Evolutionary conservation across 2,329 filamentous ascomycete genomes (phyloP), one percentile per base, ranked within the genome.

Genomic region (Chrysosporium keratinophilum): DNA sequence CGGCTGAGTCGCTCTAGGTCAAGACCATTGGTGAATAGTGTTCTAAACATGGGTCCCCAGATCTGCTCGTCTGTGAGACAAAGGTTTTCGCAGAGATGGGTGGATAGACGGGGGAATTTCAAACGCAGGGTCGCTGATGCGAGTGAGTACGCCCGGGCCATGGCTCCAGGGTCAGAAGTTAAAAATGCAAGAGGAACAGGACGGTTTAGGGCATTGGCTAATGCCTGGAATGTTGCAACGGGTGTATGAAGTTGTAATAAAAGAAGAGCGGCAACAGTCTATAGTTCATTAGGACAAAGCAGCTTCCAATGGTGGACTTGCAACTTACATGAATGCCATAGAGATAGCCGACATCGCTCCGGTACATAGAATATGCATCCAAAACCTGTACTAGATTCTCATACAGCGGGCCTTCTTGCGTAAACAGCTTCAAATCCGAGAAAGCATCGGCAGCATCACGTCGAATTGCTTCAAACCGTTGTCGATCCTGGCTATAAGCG

Each of bases 301-400:
- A 44, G 15, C 11, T 15, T 19, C 10, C 31, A 2, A 10, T 14
- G 23, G n/a, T 15, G 14, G 17, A 17, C 11, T 28, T 46, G 46
- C 15, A 33, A 64, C 74, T 65, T 59, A 76, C 71, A 60, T 82
- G 80, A 55, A 80, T 77, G 53, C 79, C 79, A 58, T 76, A 74
- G 51, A 78, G 73, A 58, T 81, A 82, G 51, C 80, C 78, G 39
- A 83, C 77, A 60, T 83, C 80, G 48, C 76, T 76, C 57, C 81
- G 78, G 64, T 84, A 84, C 70, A 80, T 78, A 9, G 77, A 76
- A 64, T 83, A 83, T 28, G 81, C 80, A 58, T 81, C 74, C 56
- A 82, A 73, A 9, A 84, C 75, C 61, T 83, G 74, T 20, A 78
- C 69, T 19, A 84, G 70, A 12, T 75, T 75, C 33, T 76, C 69